Percentiles rank a stretch among this genome's conserved stretches.
Evolutionary conservation across 73 alveolate species (phyloP).

Genomic region (Breviolum minutum): DNA sequence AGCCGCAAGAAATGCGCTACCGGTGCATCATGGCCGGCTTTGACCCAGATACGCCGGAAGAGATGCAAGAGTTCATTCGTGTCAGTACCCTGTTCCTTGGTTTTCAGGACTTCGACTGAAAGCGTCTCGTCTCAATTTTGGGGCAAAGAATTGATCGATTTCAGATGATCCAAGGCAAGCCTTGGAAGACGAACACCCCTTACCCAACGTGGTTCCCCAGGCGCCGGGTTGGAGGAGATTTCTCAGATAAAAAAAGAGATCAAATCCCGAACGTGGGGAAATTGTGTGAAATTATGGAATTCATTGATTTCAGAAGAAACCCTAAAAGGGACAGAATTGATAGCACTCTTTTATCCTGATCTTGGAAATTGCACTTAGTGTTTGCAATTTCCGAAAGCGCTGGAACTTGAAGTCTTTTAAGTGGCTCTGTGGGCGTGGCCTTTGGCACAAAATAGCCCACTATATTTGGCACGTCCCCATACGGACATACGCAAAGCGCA

Average conservation of each 20-base stretch:
- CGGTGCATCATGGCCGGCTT: conserved; percentile 94
- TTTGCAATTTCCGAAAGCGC: no score
- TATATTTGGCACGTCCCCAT: no score
- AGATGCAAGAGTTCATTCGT: conserved; percentile 72
- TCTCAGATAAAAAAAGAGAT: no score
- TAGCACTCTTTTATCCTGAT: no score
- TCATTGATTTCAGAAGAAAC: no score
- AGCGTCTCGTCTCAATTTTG: background rate
- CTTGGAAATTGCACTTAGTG: no score
- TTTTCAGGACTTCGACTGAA: background rate
- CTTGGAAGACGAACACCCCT: conserved; percentile 68
- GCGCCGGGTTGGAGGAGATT: background rate
- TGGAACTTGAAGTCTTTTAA: no score
- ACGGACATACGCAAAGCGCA: no score
- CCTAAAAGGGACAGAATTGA: no score
- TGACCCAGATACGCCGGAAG: conserved; percentile 73
- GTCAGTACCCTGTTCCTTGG: conserved; percentile 5
- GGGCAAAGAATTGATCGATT: background rate
- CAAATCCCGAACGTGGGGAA: no score
- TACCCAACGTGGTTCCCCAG: conserved; percentile 47
- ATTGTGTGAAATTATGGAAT: background rate
- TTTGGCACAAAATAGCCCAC: no score
- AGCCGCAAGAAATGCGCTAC: conserved; percentile 75
- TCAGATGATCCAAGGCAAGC: conserved; percentile 22
- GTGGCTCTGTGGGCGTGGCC: no score